Evolutionary conservation across 805 yeast genomes (phyloP), one percentile per base, ranked within the genome.

Genomic region (Suhomyces sp.): DNA sequence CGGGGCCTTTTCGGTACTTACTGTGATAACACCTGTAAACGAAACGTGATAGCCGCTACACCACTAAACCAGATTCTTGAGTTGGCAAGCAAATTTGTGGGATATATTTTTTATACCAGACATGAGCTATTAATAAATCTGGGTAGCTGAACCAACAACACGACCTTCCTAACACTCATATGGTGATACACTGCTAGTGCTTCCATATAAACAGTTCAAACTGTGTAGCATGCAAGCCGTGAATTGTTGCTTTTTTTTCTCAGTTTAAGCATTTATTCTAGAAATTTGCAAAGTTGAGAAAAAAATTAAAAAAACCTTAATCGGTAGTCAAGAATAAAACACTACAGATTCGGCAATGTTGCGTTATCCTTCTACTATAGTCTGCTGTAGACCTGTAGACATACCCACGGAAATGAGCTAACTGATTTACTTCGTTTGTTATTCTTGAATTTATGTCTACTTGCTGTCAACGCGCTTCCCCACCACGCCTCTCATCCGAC

Each of bases 41-140:
- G 73, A 69, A 68, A 68, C 73, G 74, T 69, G 72, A 69, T 70
- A 70, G 69, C 74, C 74, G 71, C 73, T 70, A 69, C 72, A 69
- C 74, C 73, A 70, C 71, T 68, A 67, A 68, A 70, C 73, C 60
- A 44, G 49, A 44, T 44, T 52, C 47, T 27, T 45, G 47, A 10
- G 12, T 9, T 17, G 4, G 24, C 9, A 1, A 1, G n/a, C 24
- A 8, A 38, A 9, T 19, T 19, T 27, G 7, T 9, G 12, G 4
- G 5, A 9, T 26, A 26, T 26, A 26, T 26, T 2, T 27, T 19
- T 19, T 19, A 19, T 19, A 19, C 2, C 3, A 19, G 19, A 3
- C 19, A 19, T 19, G 19, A 19, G 19, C 19, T 19, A 19, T n/a
- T n/a, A n/a, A n/a, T n/a, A n/a, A n/a, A 24, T 4, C 26, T 24